phyloP scores from a whole-genome alignment of 768 basidiomycete species.

The Kwoniella bestiolae region DNA sequence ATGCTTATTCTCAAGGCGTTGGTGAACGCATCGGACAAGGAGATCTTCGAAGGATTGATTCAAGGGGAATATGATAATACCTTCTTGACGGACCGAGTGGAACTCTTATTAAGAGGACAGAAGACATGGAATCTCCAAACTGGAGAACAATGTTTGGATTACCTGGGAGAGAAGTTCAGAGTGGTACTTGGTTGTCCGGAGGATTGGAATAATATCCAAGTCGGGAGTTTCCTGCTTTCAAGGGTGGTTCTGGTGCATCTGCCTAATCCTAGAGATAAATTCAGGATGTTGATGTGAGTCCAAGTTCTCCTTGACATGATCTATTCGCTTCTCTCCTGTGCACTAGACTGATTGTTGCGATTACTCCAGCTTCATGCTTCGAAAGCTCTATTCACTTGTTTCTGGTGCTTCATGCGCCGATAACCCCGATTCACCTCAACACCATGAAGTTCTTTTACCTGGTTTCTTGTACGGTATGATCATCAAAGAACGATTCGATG shows the following conservation, averaged over 20 bases:
- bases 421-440: constrained; percentile 98
- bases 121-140: constrained; percentile 88
- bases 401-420: constrained; percentile 88
- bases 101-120: constrained; percentile 89
- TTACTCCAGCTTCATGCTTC: constrained; percentile 82
- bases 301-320: background rate
- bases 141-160: constrained; percentile 88
- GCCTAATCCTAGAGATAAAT: constrained; percentile 85
- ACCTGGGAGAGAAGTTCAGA: constrained; percentile 94
- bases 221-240: constrained; percentile 80
- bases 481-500: constrained; percentile 95
- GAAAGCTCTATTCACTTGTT: constrained; percentile 89
- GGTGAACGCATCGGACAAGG: constrained; percentile 86
- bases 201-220: constrained; percentile 81
- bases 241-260: constrained; percentile 91
- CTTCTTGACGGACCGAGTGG: constrained; percentile 95
- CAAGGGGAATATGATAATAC: constrained; percentile 98
- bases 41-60: constrained; percentile 93
- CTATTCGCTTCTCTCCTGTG: background rate
- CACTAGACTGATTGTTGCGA: background rate
- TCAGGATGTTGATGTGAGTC: constrained; percentile 86
- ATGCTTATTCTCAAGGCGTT: constrained; percentile 95
- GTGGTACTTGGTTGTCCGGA: constrained; percentile 88
- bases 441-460: constrained; percentile 95
- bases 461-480: constrained; percentile 94